phyloP scores from a whole-genome alignment of 2,329 filamentous ascomycete genomes.

The Purpureocillium takamizusanense region DNA sequence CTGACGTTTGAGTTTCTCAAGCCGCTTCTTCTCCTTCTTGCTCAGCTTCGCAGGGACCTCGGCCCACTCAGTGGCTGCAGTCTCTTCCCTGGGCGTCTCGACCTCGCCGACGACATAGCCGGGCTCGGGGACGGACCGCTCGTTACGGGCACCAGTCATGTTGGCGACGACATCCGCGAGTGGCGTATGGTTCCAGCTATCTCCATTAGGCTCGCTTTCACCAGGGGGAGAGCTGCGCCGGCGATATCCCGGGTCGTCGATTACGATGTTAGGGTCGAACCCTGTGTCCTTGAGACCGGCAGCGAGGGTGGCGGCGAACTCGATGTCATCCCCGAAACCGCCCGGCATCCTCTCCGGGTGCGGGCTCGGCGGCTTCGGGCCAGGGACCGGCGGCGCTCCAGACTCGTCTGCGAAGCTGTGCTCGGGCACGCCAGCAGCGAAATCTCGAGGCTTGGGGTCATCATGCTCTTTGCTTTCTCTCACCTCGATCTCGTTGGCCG shows the following conservation, averaged over 20 bases:
- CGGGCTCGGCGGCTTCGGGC: conserved; percentile 47
- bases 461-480: conserved; percentile 10
- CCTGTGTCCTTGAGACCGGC: conserved; percentile 61
- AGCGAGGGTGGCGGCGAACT: conserved; percentile 61
- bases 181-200: conserved; percentile 37
- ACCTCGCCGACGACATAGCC: conserved; percentile 41
- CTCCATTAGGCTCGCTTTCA: conserved; percentile 36
- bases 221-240: conserved; percentile 55
- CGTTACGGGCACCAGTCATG: conserved; percentile 11
- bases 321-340: conserved; percentile 56
- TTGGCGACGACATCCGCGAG: conserved; percentile 39
- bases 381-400: conserved; percentile 40
- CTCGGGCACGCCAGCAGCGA: conserved; percentile 10
- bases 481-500: conserved; percentile 22
- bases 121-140: conserved; percentile 18
- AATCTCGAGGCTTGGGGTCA: conserved; percentile 10
- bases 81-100: conserved; percentile 27
- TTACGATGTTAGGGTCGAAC: conserved; percentile 62
- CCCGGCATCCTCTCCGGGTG: conserved; percentile 49
- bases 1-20: conserved; percentile 25
- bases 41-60: conserved; percentile 23
- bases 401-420: conserved; percentile 25
- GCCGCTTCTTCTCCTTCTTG: conserved; percentile 41
- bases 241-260: conserved; percentile 55
- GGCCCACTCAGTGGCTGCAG: conserved; percentile 12